Percentiles rank a stretch among this genome's conserved stretches.
Evolutionary conservation across 371 early-diverging fungal genomes (phyloP).

Genomic region (Apophysomyces variabilis): DNA sequence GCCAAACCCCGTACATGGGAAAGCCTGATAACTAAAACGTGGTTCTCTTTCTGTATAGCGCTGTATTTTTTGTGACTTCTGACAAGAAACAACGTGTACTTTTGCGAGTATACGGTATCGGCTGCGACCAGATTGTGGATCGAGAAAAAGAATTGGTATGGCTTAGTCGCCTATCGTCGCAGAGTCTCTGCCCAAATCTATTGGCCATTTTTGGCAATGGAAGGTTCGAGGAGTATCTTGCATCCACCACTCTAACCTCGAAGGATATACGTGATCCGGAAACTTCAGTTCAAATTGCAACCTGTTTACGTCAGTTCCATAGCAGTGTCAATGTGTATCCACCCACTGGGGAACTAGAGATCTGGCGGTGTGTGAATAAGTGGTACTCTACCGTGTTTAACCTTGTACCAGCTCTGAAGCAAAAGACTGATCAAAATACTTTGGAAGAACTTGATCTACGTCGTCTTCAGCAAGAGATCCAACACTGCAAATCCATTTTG

Average conservation of each 20-base stretch:
- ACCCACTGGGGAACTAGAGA: constrained; percentile 54
- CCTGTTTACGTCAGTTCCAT: constrained; percentile 76
- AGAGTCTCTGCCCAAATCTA: constrained; percentile 66
- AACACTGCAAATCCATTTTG: constrained; percentile 39
- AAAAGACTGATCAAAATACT: constrained; percentile 24
- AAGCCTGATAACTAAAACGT: constrained; percentile 18
- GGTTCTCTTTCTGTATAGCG: constrained; percentile 28
- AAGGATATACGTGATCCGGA: constrained; percentile 69
- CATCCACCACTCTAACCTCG: constrained; percentile 73
- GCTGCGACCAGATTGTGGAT: constrained; percentile 77
- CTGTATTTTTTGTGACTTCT: constrained; percentile 74
- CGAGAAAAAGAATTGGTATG: constrained; percentile 83
- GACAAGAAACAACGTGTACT: constrained; percentile 54
- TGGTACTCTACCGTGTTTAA: constrained; percentile 19
- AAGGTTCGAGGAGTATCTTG: constrained; percentile 85
- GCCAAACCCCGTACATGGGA: constrained; percentile 20
- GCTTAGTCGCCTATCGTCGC: constrained; percentile 71
- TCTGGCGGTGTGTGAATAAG: constrained; percentile 67
- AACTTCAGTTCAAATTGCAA: constrained; percentile 75
- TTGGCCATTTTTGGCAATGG: constrained; percentile 86
- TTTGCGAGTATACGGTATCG: constrained; percentile 81
- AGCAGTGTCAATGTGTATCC: constrained; percentile 69
- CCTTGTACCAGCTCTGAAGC: constrained; percentile 18
- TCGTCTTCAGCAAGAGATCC: constrained; percentile 43
- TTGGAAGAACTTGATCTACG: constrained; percentile 44